Evolutionary conservation across 345 rosid species (phyloP), one percentile per base, ranked within the genome.

Genomic region (Moricandia moricandioides): DNA sequence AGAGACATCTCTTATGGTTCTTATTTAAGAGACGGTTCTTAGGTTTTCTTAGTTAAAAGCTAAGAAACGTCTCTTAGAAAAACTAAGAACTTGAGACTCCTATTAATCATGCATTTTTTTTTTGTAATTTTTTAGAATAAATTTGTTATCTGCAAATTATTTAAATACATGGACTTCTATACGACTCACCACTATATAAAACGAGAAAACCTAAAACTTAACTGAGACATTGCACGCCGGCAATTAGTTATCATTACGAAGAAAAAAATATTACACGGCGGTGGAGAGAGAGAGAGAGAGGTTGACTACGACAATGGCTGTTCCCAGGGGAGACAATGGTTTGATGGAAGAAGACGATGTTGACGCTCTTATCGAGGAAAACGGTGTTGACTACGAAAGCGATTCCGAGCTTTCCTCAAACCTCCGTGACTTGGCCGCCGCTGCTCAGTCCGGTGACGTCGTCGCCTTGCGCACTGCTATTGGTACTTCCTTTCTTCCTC

Each of bases 261-360:
- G n/a, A 55, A 52, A 1, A 2, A 54, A 18, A 55, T 40, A 66
- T 57, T 65, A 34, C 9, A 52, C 69, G 74, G 60, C 69, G 79
- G 74, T 63, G 57, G 17, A 29, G 21, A 27, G 34, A 16, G 57
- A 45, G 35, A 45, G 49, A 35, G 27, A 56, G 16, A 37, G 26
- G 34, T 65, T 61, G 43, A 73, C 11, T 29, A 59, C 47, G 64
- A 70, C 17, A 30, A 91, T 94, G 98, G 98, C 98, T 31, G 95
- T 94, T 39, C 95, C 90, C 1, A 85, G 87, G 47, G 79, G 81
- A 62, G 89, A 81, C 76, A 89, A 89, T 71, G 96, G 89, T 29
- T 61, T 83, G 29, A 35, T 83, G 24, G 97, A 88, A 24, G 98
- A 87, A 39, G 95, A 89, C 8, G 97, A 89, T 10, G 92, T 85